Percentiles rank a stretch among this genome's conserved stretches.
Evolutionary conservation across 257 asterid genomes (phyloP).

Genomic region (Phtheirospermum japonicum): DNA sequence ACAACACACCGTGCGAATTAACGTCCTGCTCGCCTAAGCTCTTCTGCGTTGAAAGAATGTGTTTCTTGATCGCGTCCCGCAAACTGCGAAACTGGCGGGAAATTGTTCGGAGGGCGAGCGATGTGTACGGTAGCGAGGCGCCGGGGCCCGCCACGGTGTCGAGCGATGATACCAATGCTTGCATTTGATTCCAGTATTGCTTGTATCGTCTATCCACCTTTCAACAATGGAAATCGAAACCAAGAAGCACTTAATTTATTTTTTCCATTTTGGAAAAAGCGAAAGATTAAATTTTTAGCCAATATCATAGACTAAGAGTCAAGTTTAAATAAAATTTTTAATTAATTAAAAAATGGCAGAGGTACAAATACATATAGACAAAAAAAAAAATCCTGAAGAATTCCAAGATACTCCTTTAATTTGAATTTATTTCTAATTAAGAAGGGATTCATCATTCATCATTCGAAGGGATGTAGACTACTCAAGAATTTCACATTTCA

Average conservation of each 20-base stretch:
- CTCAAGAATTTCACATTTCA: too few relatives aligned
- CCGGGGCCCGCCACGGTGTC: slow-evolving; percentile 62
- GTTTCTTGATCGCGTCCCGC: slow-evolving; percentile 62
- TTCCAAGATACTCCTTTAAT: too few relatives aligned
- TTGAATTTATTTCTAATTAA: too few relatives aligned
- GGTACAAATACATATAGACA: too few relatives aligned
- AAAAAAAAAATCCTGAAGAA: too few relatives aligned
- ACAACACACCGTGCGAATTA: slow-evolving; percentile 34
- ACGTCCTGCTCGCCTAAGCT: slow-evolving; percentile 51
- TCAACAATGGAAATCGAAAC: slow-evolving; percentile 10
- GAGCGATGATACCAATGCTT: slow-evolving; percentile 54
- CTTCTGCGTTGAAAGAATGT: slow-evolving; percentile 50
- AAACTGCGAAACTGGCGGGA: slow-evolving; percentile 65
- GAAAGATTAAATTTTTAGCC: too few relatives aligned
- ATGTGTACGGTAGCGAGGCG: slow-evolving; percentile 63
- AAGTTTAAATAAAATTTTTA: too few relatives aligned
- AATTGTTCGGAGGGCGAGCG: slow-evolving; percentile 64
- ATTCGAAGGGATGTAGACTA: too few relatives aligned
- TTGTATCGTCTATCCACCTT: slow-evolving; percentile 72
- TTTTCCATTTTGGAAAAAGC: too few relatives aligned
- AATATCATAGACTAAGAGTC: too few relatives aligned
- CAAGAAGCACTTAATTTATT: background rate
- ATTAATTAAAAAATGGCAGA: too few relatives aligned
- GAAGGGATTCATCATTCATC: too few relatives aligned
- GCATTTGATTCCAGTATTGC: slow-evolving; percentile 66